Evolutionary conservation across 2,329 filamentous ascomycete species (phyloP).

Genomic region (Sclerotinia sclerotiorum): DNA sequence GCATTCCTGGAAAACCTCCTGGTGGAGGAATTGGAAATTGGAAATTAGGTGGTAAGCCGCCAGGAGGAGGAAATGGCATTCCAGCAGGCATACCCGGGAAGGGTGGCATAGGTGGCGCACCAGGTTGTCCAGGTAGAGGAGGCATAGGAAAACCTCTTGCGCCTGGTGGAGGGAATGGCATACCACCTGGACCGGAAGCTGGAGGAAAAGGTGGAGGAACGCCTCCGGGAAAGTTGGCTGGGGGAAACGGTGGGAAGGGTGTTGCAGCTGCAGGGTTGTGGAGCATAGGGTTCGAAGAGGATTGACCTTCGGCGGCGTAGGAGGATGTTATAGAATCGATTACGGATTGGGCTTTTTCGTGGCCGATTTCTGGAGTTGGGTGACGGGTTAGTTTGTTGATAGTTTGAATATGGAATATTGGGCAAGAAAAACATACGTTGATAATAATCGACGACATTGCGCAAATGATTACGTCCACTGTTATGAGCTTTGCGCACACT

Average conservation of each 20-base stretch:
- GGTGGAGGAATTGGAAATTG: slow-evolving; percentile 45
- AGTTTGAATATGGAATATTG: not conserved
- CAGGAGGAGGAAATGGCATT: slow-evolving; percentile 48
- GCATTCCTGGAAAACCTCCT: slow-evolving; percentile 33
- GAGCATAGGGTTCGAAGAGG: slow-evolving; percentile 81
- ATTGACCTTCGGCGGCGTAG: slow-evolving; percentile 91
- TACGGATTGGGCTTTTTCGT: slow-evolving; percentile 97
- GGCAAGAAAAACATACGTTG: slow-evolving; percentile 62
- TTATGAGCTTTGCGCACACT: slow-evolving; percentile 99
- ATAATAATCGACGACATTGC: slow-evolving; percentile 98
- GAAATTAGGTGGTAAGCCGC: slow-evolving; percentile 54
- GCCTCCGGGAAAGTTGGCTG: slow-evolving; percentile 55
- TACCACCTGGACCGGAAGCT: slow-evolving; percentile 19
- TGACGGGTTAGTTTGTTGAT: not conserved
- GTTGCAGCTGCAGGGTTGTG: slow-evolving; percentile 50
- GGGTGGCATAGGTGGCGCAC: slow-evolving; percentile 29
- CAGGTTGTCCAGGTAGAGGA: slow-evolving; percentile 30
- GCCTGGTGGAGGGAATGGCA: slow-evolving; percentile 36
- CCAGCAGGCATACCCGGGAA: slow-evolving; percentile 42
- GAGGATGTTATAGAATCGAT: slow-evolving; percentile 97
- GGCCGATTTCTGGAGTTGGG: slow-evolving; percentile 75
- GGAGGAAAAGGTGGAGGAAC: slow-evolving; percentile 16
- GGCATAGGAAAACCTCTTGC: slow-evolving; percentile 37
- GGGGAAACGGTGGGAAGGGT: slow-evolving; percentile 46
- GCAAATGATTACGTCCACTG: slow-evolving; percentile 90